Percentiles rank a stretch among this genome's conserved stretches.
Conservation (phyloP, 192 early-diverging fungal species). For the Coemansia sp. region DNA sequence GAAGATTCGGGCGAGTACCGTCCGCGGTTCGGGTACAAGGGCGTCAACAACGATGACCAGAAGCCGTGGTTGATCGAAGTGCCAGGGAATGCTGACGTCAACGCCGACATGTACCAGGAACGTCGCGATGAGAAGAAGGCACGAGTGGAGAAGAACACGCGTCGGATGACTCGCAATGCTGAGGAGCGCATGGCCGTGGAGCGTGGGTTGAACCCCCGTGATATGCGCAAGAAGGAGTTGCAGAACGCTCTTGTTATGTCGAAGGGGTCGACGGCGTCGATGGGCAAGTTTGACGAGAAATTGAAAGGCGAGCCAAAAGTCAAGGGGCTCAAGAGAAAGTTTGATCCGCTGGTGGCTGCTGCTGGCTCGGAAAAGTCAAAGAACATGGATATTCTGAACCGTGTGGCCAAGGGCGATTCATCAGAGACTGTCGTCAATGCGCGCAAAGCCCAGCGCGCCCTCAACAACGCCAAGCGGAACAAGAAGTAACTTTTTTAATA, state of each 20-base stretch:
- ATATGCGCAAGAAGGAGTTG: slow-evolving; percentile 71
- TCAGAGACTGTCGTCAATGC: slow-evolving; percentile 43
- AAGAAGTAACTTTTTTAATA: slow-evolving; percentile 50
- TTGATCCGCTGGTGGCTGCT: slow-evolving; percentile 63
- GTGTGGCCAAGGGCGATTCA: slow-evolving; percentile 58
- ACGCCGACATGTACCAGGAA: slow-evolving; percentile 83
- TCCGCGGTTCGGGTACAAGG: slow-evolving; percentile 88
- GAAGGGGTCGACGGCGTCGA: slow-evolving; percentile 82
- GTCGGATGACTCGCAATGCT: slow-evolving; percentile 79
- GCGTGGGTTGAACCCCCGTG: slow-evolving; percentile 56
- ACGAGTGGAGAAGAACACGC: slow-evolving; percentile 83
- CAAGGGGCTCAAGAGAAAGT: slow-evolving; percentile 78
- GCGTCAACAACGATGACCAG: slow-evolving; percentile 68
- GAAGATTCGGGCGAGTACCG: slow-evolving; percentile 79
- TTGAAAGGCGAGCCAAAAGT: slow-evolving; percentile 80
- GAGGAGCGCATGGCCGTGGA: slow-evolving; percentile 72
- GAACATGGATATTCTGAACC: slow-evolving; percentile 68
- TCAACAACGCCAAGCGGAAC: slow-evolving; percentile 45
- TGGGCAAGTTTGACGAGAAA: slow-evolving; percentile 88
- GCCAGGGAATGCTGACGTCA: slow-evolving; percentile 75
- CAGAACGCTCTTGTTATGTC: slow-evolving; percentile 70
- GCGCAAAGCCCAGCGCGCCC: slow-evolving; percentile 53
- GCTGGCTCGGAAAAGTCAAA: slow-evolving; percentile 68
- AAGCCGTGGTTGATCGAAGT: slow-evolving; percentile 96
- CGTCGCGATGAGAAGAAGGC: slow-evolving; percentile 82